Evolutionary conservation across 2,329 filamentous ascomycete species (phyloP).

Genomic region (Mycosphaerella arachidis): DNA sequence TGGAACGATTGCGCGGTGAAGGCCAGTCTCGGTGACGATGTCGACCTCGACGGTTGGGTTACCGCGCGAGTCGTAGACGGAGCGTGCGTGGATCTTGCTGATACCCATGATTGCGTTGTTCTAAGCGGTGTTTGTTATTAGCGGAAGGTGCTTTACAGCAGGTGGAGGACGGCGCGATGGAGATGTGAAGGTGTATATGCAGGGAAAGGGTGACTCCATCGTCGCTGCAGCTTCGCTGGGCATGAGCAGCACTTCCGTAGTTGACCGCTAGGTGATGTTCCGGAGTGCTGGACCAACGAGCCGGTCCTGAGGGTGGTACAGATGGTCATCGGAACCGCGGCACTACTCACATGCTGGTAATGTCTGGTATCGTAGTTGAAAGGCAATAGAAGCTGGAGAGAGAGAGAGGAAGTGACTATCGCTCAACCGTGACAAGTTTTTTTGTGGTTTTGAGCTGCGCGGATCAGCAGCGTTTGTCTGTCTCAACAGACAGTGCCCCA

Average conservation of each 20-base stretch:
- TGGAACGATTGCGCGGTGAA: slow-evolving; percentile 95
- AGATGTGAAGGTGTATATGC: not conserved
- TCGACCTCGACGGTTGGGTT: slow-evolving; percentile 99
- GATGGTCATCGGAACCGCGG: not conserved
- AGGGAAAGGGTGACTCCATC: not conserved
- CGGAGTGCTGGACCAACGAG: slow-evolving; percentile 1
- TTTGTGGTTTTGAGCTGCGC: not conserved
- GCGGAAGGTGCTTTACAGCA: not conserved
- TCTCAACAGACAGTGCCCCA: not conserved
- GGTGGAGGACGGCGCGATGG: not conserved
- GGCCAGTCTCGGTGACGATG: slow-evolving; percentile 89
- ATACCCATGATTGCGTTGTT: slow-evolving; percentile 62
- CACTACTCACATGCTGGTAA: not conserved
- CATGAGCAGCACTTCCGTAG: not conserved
- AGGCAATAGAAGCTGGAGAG: not conserved
- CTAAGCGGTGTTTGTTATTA: not conserved
- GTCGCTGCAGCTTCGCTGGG: not conserved
- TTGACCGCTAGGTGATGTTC: slow-evolving; percentile 1
- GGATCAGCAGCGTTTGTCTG: not conserved
- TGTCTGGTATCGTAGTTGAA: not conserved
- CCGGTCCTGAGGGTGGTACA: not conserved
- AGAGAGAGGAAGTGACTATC: not conserved
- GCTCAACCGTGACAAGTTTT: not conserved
- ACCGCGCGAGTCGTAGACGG: slow-evolving; percentile 93
- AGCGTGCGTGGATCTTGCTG: slow-evolving; percentile 58